These are phyloP conservation scores for Corylus heterophylla DNA, from an alignment of 306 rosid species.

Conservation along the genomic window DNA sequence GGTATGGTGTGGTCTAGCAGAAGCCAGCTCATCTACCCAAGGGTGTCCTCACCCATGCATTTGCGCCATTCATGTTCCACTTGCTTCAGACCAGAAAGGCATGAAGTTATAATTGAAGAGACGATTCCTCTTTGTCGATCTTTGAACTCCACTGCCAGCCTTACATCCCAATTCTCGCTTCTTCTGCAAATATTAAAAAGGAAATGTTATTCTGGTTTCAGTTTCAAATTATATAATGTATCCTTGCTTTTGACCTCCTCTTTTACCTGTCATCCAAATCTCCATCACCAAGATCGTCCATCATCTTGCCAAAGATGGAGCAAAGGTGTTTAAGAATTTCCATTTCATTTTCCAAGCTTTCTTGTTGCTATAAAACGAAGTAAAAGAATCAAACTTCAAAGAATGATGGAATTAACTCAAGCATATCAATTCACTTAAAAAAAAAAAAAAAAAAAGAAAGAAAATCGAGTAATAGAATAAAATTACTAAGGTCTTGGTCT, in stretches of 20 bases:
- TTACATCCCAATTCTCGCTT: slow-evolving; percentile 55
- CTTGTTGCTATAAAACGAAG: slow-evolving; percentile 49
- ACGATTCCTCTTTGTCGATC: slow-evolving; percentile 54
- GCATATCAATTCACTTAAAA: slow-evolving; percentile 10
- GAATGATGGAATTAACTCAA: neutral
- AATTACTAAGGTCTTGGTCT: slow-evolving; percentile 51
- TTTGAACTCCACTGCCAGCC: slow-evolving; percentile 58
- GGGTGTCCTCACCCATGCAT: slow-evolving; percentile 56
- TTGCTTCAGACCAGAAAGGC: slow-evolving; percentile 38
- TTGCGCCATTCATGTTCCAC: slow-evolving; percentile 39
- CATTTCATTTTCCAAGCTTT: slow-evolving; percentile 68
- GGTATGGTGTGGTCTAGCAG: too few species aligned
- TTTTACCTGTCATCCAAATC: slow-evolving; percentile 60
- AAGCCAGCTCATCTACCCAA: slow-evolving; percentile 43
- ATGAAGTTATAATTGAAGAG: slow-evolving; percentile 55
- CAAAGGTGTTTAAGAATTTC: slow-evolving; percentile 55
- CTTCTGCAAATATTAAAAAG: slow-evolving; percentile 42
- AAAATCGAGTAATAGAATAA: neutral
- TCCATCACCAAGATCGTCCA: slow-evolving; percentile 52
- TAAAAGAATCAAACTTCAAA: neutral
- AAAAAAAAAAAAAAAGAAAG: slow-evolving; percentile 1
- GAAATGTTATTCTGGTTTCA: slow-evolving; percentile 4
- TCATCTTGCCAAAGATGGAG: slow-evolving; percentile 48
- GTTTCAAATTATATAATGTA: neutral
- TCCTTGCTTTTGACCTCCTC: slow-evolving; percentile 5